phyloP scores from a whole-genome alignment of 1,284 basidiomycete species.

The Rhizoctonia solani region DNA sequence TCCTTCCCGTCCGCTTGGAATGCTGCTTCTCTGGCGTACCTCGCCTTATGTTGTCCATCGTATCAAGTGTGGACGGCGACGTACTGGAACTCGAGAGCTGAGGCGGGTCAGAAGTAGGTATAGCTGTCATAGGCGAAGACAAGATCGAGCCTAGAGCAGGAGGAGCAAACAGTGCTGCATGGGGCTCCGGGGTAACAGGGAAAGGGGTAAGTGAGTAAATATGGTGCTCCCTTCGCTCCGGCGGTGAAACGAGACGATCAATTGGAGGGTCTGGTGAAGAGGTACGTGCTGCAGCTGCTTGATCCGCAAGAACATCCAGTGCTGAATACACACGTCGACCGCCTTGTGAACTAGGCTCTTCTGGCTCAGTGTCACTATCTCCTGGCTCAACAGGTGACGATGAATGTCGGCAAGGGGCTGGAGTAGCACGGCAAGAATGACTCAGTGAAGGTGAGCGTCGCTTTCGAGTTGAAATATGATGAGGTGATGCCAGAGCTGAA shows the following conservation, averaged over 20 bases:
- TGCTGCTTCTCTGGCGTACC: background rate
- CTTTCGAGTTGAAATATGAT: background rate
- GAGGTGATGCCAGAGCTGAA: conserved; percentile 25
- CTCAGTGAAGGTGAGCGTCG: conserved; percentile 1
- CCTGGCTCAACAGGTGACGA: conserved; percentile 4
- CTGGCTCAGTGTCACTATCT: conserved; percentile 29
- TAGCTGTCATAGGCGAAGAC: background rate
- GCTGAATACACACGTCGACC: conserved; percentile 27
- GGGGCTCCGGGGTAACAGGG: background rate
- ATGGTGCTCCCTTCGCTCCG: background rate
- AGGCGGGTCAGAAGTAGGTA: background rate
- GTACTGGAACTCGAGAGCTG: background rate
- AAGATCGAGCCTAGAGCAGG: background rate
- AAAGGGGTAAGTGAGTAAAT: background rate
- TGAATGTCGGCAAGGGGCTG: conserved; percentile 16
- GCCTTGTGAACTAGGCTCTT: background rate
- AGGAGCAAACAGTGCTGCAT: background rate
- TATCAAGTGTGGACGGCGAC: background rate
- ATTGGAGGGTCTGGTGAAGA: conserved; percentile 21
- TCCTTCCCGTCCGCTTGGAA: background rate
- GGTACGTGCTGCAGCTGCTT: conserved; percentile 24
- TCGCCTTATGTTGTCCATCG: background rate
- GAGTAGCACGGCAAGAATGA: background rate
- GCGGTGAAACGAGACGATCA: background rate
- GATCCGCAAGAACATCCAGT: conserved; percentile 25